Conservation (phyloP, 2,329 filamentous ascomycete species). For the Trichoderma sp. region DNA sequence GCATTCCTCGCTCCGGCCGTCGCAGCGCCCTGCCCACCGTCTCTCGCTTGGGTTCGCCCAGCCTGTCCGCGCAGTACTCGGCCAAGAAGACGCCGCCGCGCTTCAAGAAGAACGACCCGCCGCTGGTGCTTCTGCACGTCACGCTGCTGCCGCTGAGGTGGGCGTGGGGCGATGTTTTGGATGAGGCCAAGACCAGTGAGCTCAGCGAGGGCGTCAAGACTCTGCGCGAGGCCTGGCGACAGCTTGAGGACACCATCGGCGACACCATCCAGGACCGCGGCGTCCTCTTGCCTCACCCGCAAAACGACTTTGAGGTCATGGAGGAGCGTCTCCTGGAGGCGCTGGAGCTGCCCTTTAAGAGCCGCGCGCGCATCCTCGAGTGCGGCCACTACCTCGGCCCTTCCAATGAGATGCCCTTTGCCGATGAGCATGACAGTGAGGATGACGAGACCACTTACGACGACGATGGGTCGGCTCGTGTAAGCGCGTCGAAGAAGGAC, state of each 20-base stretch:
- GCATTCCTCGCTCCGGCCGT: constrained; percentile 58
- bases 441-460: constrained; percentile 42
- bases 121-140: constrained; percentile 74
- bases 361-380: constrained; percentile 66
- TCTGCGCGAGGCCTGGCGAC: constrained; percentile 61
- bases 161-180: constrained; percentile 58
- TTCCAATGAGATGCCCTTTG: constrained; percentile 46
- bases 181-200: constrained; percentile 40
- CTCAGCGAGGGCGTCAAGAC: constrained; percentile 47
- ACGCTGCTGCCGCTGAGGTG: constrained; percentile 70
- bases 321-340: constrained; percentile 75
- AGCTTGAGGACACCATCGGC: constrained; percentile 66
- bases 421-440: constrained; percentile 46
- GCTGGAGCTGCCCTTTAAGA: constrained; percentile 63
- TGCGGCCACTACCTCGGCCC: constrained; percentile 74
- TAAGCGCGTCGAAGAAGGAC: constrained; percentile 29
- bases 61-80: constrained; percentile 49
- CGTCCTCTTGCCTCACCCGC: constrained; percentile 72
- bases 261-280: constrained; percentile 73
- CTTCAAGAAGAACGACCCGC: constrained; percentile 57
- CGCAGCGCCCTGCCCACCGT: constrained; percentile 46
- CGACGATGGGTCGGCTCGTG: constrained; percentile 28
- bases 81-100: constrained; percentile 58
- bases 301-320: constrained; percentile 75
- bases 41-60: constrained; percentile 57